Evolutionary conservation across 805 yeast species (phyloP), one percentile per base, ranked within the genome.

Genomic region (Nakazawaea ambrosiae): DNA sequence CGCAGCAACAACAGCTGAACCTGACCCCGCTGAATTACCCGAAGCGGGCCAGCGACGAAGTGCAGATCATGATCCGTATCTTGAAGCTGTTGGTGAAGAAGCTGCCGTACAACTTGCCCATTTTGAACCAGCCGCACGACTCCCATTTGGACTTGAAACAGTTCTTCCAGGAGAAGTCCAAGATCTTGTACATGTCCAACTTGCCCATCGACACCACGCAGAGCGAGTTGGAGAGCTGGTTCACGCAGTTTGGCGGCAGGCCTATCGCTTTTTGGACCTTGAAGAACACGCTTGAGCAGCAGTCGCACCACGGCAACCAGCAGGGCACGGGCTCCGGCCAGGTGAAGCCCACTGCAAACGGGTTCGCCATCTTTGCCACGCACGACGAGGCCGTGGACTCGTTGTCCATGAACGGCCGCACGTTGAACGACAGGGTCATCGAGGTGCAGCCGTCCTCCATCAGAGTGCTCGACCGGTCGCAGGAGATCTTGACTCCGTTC

Each of bases 211-310:
- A 88, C 50, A 84, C 90, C 5, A 89, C 96, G 1, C 96, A 89
- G 58, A 71, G 87, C 36, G 96, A 89, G 58, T 65, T 88, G 33
- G 96, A 88, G 61, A 69, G 81, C 23, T 89, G 96, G 96, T 88
- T 87, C 55, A 77, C 87, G 4, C 92, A 84, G 53, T 81, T 73
- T 54, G 95, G 95, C 3, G 82, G 86, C 2, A 69, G 89, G 35
- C 95, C 96, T 2, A 70, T 84, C 35, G 92, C 95, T 10, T 85
- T 87, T 55, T 87, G 96, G 95, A 78, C 92, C 1, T 66, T 88
- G 36, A 79, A 78, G 50, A 70, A 15, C 22, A 25, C 20, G n/a
- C n/a, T n/a, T n/a, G n/a, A n/a, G n/a, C 30, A 26, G 5, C 31
- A 33, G n/a, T 4, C 18, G 15, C 36, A 40, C 19, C 27, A 29